Conservation (phyloP, 495 filamentous ascomycete genomes). For the Aspergillus funiculosus region DNA sequence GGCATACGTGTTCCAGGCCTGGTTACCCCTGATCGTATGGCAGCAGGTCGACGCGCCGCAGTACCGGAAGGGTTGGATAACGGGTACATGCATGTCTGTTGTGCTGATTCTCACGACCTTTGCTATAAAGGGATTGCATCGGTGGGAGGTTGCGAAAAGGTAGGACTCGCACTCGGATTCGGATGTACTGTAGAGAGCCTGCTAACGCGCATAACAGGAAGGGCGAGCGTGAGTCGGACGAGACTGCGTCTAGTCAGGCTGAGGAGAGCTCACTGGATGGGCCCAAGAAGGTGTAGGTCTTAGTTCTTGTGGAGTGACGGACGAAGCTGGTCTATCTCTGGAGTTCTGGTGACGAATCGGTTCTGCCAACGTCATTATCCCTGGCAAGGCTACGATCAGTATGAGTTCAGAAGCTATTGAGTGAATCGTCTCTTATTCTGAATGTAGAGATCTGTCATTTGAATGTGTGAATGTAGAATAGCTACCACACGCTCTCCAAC, state of each 20-base stretch:
- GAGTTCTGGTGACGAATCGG: background rate
- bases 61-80: constrained; percentile 46
- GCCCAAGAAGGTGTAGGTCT: background rate
- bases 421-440: too few relatives aligned
- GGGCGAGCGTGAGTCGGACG: background rate
- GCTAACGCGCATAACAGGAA: background rate
- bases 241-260: background rate
- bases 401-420: background rate
- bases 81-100: constrained; percentile 30
- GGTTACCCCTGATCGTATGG: constrained; percentile 47
- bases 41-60: constrained; percentile 46
- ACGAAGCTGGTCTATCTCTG: background rate
- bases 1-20: constrained; percentile 45
- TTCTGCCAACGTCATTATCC: background rate
- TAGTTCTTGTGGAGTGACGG: background rate
- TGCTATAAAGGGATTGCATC: constrained; percentile 30
- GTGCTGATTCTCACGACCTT: constrained; percentile 29
- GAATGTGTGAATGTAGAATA: too few relatives aligned
- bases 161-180: constrained; percentile 19
- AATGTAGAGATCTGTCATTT: background rate
- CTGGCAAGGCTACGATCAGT: background rate
- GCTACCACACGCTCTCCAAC: constrained; percentile 22
- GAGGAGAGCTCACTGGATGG: background rate
- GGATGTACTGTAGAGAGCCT: background rate
- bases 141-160: constrained; percentile 30